Percentiles rank a stretch among this genome's conserved stretches.
These are phyloP conservation scores for Hyphodiscus sp. DNA, from an alignment of 2,329 filamentous ascomycete genomes.

Conservation along the genomic window DNA sequence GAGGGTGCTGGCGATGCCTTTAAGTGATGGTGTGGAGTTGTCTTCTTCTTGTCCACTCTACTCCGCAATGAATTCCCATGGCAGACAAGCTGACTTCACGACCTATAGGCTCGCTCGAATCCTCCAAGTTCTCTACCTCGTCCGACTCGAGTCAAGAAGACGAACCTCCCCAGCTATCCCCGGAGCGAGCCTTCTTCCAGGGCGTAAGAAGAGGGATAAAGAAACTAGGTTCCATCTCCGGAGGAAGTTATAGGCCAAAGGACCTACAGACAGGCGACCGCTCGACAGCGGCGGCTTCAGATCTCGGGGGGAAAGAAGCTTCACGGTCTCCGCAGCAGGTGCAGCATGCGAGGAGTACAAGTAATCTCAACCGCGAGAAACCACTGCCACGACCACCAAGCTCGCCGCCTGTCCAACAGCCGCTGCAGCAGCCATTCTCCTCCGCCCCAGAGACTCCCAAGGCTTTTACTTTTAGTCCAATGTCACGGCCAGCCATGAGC, in stretches of 20 bases:
- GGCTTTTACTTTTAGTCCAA: conserved; percentile 9
- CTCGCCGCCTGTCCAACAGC: conserved; percentile 18
- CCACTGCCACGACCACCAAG: conserved; percentile 26
- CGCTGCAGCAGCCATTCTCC: conserved; percentile 11
- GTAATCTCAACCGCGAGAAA: conserved; percentile 25
- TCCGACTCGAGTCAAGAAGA: conserved; percentile 21
- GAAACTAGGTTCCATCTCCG: conserved; percentile 28
- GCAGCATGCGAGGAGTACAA: conserved; percentile 25
- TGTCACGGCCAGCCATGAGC: conserved; percentile 22
- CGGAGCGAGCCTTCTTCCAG: conserved; percentile 20
- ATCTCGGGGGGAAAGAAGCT: conserved; percentile 4
- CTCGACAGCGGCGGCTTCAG: conserved; percentile 8
- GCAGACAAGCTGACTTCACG: conserved; percentile 27
- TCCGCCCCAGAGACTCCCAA: conserved; percentile 25
- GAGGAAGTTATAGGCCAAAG: conserved; percentile 16
- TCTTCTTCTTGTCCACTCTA: conserved; percentile 3
- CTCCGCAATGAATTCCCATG: conserved; percentile 26
- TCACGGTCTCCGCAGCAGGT: conserved; percentile 10
- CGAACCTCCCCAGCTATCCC: conserved; percentile 4
- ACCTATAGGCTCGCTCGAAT: conserved; percentile 25
- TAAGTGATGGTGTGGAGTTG: conserved; percentile 2
- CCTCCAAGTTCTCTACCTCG: conserved; percentile 20
- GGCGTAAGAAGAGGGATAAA: conserved; percentile 28
- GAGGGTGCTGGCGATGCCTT: conserved; percentile 10
- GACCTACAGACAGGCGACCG: conserved; percentile 18